Base-by-base conservation (phyloP, 106 monocot genomes). In the Alisma plantagoaquatica region DNA sequence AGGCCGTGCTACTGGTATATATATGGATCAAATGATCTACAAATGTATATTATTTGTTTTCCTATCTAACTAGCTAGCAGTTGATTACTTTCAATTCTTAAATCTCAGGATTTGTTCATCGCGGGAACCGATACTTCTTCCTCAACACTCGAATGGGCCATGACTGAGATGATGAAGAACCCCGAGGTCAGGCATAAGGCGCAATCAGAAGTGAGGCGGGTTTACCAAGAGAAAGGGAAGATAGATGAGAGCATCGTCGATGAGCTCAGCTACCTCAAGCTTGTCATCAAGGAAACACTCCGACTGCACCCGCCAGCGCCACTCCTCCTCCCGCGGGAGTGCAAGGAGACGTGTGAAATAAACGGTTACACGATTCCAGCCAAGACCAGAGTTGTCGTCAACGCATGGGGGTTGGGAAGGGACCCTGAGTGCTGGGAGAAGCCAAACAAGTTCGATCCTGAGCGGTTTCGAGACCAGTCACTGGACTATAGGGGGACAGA, bases 381-480 rank as follows among this genome's bases (percentile, higher is more conserved):
- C 16, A 60, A 45, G 4, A 15, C 51, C 31, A 23, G 43, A 18
- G 59, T 69, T 18, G 41, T 58, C 25, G 12, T 59, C 15, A 68
- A 68, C 24, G 54, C 38, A 10, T 70, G 70, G 70, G 70, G 44
- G 3, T 59, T 69, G 15, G 56, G 56, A 28, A 41, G 51, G 17
- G 60, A 69, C 43, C 43, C 50, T 14, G 26, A 35, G n/a, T 11
- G 58, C 2, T 61, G 70, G 70, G 70, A 61, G 18, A 54, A 70
- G 20, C 53, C 70, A n/a, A 2, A 42, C 32, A 45, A 32, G 70
- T 70, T 70, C 61, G 43, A 23, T 14, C 70, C 70, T 0, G 61
- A 70, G 51, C 53, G 70, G 61, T 70, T 70, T 31, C 22, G 61
- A 11, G 61, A 45, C 4, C 17, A 10, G 19, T 17, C 21, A 2